Base-by-base conservation (phyloP, 2,329 filamentous ascomycete genomes). In the Elsinoe arachidis region DNA sequence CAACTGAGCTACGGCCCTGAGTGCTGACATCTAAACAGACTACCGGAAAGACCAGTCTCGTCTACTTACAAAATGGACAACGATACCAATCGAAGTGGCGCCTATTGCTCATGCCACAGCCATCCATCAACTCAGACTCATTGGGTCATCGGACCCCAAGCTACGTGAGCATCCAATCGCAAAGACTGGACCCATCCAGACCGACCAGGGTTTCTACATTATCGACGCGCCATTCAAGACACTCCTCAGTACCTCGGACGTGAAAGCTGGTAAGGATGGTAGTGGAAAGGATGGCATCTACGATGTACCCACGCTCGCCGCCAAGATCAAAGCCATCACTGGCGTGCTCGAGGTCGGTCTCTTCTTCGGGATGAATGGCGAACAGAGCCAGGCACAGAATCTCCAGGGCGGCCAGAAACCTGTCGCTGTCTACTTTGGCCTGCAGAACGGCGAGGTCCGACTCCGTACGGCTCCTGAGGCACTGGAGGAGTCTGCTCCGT, bases 291-390 rank as follows among this genome's bases (percentile, higher is more conserved):
- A 82, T 60, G 87, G 89, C 14, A 74, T 80, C 39, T 96, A 90
- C 89, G 88, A 92, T 62, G 88, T 96, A 5, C 81, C 86, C 62
- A 78, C 78, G 35, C 77, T 99, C 52, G 86, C 88, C 6, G 78
- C 79, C 61, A 80, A 81, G 65, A 85, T 97, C 67, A 90, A 95
- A 71, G 78, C 79, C 63, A 87, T 96, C 62, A 85, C 87, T 1
- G 93, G 93, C 52, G 89, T 99, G 7, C 78, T 96, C 55, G 93
- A 96, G 69, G 91, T 95, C 26, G 93, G 93, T 12, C 79, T 99
- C 46, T 99, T 99, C 76, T 82, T 84, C 41, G 92, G 92, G 2
- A 69, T 84, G 66, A 91, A 92, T 60, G 92, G 92, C 0, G 76
- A 82, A 14, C 78, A 95, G 70, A 81, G 83, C 34, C 68, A 73